A percentile compares a stretch with the other conserved stretches of the same genome.
Conservation (phyloP, 495 filamentous ascomycete species). For the Aspergillus bertholletiae region DNA sequence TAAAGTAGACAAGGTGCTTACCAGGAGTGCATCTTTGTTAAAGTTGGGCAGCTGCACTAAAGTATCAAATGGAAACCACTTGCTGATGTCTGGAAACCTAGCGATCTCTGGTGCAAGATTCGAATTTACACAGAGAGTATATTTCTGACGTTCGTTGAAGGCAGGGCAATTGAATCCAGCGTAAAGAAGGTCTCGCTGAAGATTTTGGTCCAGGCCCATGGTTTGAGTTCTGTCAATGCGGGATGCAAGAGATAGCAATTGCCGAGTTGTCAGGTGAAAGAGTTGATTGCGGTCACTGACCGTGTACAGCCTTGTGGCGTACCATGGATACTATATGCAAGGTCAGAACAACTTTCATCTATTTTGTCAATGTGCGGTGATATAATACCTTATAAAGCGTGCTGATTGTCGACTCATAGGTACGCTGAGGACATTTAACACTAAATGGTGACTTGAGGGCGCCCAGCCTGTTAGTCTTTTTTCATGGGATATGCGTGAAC, state of each 20-base stretch:
- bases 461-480: constrained; percentile 7
- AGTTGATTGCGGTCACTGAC: constrained; percentile 58
- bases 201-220: constrained; percentile 46
- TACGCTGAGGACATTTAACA: constrained; percentile 62
- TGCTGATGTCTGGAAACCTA: constrained; percentile 18
- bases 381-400: constrained; percentile 62
- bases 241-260: constrained; percentile 45
- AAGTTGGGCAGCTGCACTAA: constrained; percentile 27
- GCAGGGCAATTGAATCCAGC: constrained; percentile 59
- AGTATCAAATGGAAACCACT: constrained; percentile 37
- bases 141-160: constrained; percentile 59
- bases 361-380: background rate
- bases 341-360: constrained; percentile 2
- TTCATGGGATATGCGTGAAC: background rate
- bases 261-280: constrained; percentile 46
- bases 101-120: constrained; percentile 15
- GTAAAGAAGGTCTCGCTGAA: constrained; percentile 55
- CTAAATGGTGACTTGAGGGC: constrained; percentile 58
- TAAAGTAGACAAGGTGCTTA: constrained; percentile 9
- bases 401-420: constrained; percentile 72
- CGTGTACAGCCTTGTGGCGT: constrained; percentile 56
- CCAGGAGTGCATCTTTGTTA: constrained; percentile 26
- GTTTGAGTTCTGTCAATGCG: constrained; percentile 28
- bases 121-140: constrained; percentile 20
- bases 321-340: constrained; percentile 62